Percentiles rank a stretch among this genome's conserved stretches.
phyloP scores from a whole-genome alignment of 768 basidiomycete genomes.

The Baorangia bicolor region DNA sequence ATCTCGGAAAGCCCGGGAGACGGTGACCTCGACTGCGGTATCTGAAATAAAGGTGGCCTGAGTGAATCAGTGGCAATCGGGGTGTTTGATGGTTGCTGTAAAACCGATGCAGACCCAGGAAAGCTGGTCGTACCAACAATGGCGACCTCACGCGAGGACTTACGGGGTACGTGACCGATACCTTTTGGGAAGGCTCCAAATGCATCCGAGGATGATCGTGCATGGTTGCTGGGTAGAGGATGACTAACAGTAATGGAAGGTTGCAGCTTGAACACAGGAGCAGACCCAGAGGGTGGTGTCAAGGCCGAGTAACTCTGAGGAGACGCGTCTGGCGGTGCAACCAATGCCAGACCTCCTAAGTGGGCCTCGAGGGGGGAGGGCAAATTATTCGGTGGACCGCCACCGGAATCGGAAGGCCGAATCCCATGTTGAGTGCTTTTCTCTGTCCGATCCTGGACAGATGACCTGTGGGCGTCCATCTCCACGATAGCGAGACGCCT shows the following conservation, averaged over 20 bases:
- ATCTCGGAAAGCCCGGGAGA: constrained; percentile 31
- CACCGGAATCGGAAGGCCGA: constrained; percentile 25
- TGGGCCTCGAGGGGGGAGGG: constrained; percentile 40
- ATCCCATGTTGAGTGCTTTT: constrained; percentile 15
- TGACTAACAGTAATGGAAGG: constrained; percentile 16
- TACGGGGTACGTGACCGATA: constrained; percentile 40
- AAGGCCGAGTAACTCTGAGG: constrained; percentile 51
- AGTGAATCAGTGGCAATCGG: constrained; percentile 32
- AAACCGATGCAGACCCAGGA: constrained; percentile 27
- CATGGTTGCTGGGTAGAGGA: constrained; percentile 29
- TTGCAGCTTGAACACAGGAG: constrained; percentile 36
- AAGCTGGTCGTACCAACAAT: constrained; percentile 47
- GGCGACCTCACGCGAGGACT: constrained; percentile 49
- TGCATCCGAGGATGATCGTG: constrained; percentile 51
- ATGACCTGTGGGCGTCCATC: constrained; percentile 39
- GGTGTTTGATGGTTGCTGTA: constrained; percentile 29
- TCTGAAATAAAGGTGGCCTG: constrained; percentile 38
- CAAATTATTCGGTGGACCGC: constrained; percentile 31
- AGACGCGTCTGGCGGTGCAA: constrained; percentile 71
- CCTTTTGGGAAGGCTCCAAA: constrained; percentile 28
- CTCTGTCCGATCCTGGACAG: constrained; percentile 29
- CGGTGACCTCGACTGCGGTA: constrained; percentile 35
- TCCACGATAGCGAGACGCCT: constrained; percentile 67
- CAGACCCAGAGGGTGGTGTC: constrained; percentile 50
- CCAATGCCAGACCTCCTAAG: constrained; percentile 53